Base-by-base conservation (phyloP, 345 rosid genomes). In the Eucalyptus microcorys region DNA sequence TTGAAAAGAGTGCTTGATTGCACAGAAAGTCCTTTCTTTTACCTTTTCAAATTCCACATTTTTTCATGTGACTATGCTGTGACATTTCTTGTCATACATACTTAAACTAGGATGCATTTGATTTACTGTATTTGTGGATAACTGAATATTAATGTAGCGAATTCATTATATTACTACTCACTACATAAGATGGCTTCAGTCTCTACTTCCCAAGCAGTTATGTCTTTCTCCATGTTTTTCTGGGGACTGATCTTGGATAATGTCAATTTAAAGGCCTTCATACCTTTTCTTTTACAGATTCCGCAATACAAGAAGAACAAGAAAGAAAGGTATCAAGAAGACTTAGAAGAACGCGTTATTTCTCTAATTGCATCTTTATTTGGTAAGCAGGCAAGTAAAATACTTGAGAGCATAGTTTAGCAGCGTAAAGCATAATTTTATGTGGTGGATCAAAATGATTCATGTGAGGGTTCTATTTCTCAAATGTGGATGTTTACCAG, bases 251-350 rank as follows among this genome's bases (percentile, higher is more conserved):
- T 48, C 55, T 47, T 53, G 85, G 24, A 55, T 34, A 87, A 19
- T 57, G 81, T 37, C 37, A 34, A 50, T 84, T 86, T 61, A 86
- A 85, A 87, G 45, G n/a, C 10, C 45, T 89, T 87, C 52, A 52
- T 86, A 49, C 90, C 87, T 90, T 87, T 43, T 53, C 40, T 86
- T 89, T 49, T 88, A 88, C 93, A 98, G 99, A 95, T 97, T 91
- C 99, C 99, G 8, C 66, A 94, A 81, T 94, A 92, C 93, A 97
- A 95, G 97, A 96, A 95, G 95, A 97, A 93, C 90, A 98, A 95
- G 93, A 95, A 93, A 91, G 99, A 98, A 87, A 89, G 95, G 48
- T 97, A 95, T 88, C 95, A 95, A 89, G 99, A 98, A 93, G 99
- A 96, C 90, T 90, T 98, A 81, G 99, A 97, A 92, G 99, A 97